A percentile compares a stretch with the other conserved stretches of the same genome.
Evolutionary conservation across 345 rosid species (phyloP).

Genomic region (Eucalyptus regnans): DNA sequence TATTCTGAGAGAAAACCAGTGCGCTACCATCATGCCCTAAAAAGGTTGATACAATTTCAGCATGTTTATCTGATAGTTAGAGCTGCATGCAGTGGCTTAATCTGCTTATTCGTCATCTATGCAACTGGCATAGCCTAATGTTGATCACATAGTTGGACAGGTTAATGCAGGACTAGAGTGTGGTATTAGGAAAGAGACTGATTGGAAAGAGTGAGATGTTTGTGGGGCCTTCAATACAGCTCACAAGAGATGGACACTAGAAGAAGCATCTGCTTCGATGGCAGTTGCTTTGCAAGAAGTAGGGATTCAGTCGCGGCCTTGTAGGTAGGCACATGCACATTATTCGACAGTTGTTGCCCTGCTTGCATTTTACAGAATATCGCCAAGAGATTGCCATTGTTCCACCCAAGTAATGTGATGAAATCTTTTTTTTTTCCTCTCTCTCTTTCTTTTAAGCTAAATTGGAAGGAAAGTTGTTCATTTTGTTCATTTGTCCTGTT

Average conservation of each 20-base stretch:
- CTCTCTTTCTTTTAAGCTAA: background rate
- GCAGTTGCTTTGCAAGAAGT: slow-evolving; percentile 53
- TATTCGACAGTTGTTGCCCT: background rate
- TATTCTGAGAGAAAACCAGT: no score
- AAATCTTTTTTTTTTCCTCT: background rate
- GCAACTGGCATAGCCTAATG: background rate
- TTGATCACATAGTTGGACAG: slow-evolving; percentile 12
- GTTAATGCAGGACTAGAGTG: slow-evolving; percentile 68
- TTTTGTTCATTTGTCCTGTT: background rate
- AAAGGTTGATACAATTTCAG: background rate
- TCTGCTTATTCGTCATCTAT: background rate
- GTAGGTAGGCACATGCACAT: background rate
- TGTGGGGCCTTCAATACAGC: slow-evolving; percentile 45
- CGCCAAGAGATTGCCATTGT: background rate
- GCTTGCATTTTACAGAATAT: no score
- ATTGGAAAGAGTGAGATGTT: slow-evolving; percentile 66
- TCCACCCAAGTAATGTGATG: background rate
- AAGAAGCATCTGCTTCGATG: slow-evolving; percentile 84
- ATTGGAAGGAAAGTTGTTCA: background rate
- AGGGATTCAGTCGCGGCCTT: slow-evolving; percentile 18
- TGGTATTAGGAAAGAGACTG: slow-evolving; percentile 54
- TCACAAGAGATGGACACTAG: slow-evolving; percentile 68
- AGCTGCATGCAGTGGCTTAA: background rate
- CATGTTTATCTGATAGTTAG: background rate
- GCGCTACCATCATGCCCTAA: background rate